Evolutionary conservation across 179 eudicot genomes (phyloP).

Genomic region (Silene noctiflora): DNA sequence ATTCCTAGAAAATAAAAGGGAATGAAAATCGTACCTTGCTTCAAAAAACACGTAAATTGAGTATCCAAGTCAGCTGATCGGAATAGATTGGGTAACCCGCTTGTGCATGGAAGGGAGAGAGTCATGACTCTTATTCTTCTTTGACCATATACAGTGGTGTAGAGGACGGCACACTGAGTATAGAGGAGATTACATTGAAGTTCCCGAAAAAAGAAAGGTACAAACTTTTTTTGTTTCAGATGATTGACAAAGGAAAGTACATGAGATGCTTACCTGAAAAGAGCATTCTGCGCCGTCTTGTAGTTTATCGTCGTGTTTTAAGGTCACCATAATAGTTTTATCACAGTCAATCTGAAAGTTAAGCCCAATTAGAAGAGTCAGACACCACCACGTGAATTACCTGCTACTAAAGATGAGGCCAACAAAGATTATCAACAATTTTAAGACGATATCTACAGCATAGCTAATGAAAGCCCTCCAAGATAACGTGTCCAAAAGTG

Average conservation of each 20-base stretch:
- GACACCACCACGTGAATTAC: neutral
- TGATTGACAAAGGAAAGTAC: neutral
- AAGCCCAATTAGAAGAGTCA: constrained; percentile 5
- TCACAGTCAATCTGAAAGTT: constrained; percentile 80
- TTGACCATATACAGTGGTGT: constrained; percentile 86
- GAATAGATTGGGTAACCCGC: constrained; percentile 60
- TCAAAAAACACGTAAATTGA: constrained; percentile 79
- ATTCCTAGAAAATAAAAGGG: neutral
- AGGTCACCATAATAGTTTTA: constrained; percentile 80
- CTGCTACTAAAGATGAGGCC: neutral
- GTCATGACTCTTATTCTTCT: constrained; percentile 88
- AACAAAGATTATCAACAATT: neutral
- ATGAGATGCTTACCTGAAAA: constrained; percentile 57
- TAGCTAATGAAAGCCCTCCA: neutral
- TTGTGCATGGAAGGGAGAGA: constrained; percentile 81
- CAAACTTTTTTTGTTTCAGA: neutral
- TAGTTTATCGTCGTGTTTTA: constrained; percentile 85
- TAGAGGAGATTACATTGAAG: constrained; percentile 15
- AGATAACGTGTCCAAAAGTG: neutral
- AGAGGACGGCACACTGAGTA: constrained; percentile 80
- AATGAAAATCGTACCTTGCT: constrained; percentile 53
- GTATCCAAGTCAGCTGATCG: constrained; percentile 86
- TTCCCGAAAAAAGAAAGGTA: neutral
- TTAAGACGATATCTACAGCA: neutral
- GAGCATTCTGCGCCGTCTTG: constrained; percentile 80